A percentile compares a stretch with the other conserved stretches of the same genome.
phyloP scores from a whole-genome alignment of 1,139 yeast species.

The Taphrina populina region DNA sequence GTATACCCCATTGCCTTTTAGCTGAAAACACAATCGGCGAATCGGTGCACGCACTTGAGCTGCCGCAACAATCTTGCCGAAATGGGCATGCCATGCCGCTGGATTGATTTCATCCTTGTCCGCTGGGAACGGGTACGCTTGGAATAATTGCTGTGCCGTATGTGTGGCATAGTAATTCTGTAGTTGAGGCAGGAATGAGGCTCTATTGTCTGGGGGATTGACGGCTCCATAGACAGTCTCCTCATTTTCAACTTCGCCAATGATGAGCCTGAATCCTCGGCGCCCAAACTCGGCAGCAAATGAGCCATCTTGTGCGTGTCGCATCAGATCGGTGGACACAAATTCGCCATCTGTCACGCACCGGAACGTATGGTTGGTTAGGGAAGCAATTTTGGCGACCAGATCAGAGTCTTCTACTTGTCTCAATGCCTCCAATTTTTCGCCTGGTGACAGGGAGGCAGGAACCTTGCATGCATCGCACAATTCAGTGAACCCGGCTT shows the following conservation, averaged over 20 bases:
- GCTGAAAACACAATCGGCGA: constrained; percentile 44
- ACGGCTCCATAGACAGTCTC: constrained; percentile 44
- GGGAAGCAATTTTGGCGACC: constrained; percentile 43
- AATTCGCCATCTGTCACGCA: constrained; percentile 49
- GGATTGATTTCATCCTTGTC: constrained; percentile 34
- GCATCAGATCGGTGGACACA: constrained; percentile 43
- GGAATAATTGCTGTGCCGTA: constrained; percentile 43
- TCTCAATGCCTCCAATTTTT: constrained; percentile 42
- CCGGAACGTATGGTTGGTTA: constrained; percentile 48
- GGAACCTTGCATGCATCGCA: constrained; percentile 40
- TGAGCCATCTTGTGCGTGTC: constrained; percentile 46
- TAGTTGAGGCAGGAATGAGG: constrained; percentile 56
- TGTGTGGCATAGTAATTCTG: constrained; percentile 47
- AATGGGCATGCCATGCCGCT: constrained; percentile 40
- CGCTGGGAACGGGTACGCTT: constrained; percentile 42
- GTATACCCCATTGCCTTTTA: constrained; percentile 36
- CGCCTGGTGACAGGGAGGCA: constrained; percentile 26
- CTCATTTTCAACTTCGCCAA: constrained; percentile 50
- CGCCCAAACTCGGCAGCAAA: constrained; percentile 43
- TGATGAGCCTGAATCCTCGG: constrained; percentile 43
- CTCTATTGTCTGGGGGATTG: constrained; percentile 57
- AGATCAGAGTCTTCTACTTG: constrained; percentile 40
- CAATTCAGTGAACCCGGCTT: constrained; percentile 48
- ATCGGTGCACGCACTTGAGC: constrained; percentile 49
- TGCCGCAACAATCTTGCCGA: constrained; percentile 48